Percentiles rank a stretch among this genome's conserved stretches.
These are phyloP conservation scores for Pythium pyrilobum DNA, from an alignment of 352 stramenopile species.

Conservation along the genomic window DNA sequence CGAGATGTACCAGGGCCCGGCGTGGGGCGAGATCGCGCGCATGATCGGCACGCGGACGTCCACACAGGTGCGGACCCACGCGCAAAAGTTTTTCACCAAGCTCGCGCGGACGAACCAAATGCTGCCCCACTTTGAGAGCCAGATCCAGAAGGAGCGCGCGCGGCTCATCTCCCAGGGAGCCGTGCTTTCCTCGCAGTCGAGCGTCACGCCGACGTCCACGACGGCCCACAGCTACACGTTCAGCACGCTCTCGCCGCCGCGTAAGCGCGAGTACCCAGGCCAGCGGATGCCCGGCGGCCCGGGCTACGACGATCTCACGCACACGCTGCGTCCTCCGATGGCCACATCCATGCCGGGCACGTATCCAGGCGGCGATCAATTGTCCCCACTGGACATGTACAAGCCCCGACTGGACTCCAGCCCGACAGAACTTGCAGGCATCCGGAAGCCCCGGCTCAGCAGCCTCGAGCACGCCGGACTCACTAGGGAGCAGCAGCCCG, in stretches of 20 bases:
- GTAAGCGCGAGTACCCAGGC: slow-evolving; percentile 23
- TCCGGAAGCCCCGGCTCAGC: slow-evolving; percentile 9
- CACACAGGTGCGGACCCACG: slow-evolving; percentile 81
- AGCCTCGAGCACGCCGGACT: slow-evolving; percentile 2
- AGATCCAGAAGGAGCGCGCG: slow-evolving; percentile 67
- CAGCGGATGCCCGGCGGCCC: background rate
- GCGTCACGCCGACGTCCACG: slow-evolving; percentile 41
- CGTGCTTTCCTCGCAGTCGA: slow-evolving; percentile 16
- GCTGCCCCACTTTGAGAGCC: slow-evolving; percentile 66
- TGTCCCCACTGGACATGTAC: slow-evolving; percentile 8
- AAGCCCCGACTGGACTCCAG: slow-evolving; percentile 13
- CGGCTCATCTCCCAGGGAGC: slow-evolving; percentile 49
- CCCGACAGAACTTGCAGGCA: background rate
- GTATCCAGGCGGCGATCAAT: background rate
- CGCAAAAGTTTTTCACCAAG: slow-evolving; percentile 89
- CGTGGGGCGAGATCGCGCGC: slow-evolving; percentile 80
- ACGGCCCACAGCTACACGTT: slow-evolving; percentile 27
- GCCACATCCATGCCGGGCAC: background rate
- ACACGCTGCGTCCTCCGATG: slow-evolving; percentile 1
- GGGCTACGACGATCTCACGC: slow-evolving; percentile 12
- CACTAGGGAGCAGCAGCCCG: background rate
- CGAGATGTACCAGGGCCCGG: slow-evolving; percentile 72
- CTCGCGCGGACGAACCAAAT: slow-evolving; percentile 67
- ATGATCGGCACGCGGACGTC: slow-evolving; percentile 81
- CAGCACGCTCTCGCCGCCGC: slow-evolving; percentile 37